Conservation (phyloP, 768 basidiomycete genomes). For the Amanita exitialis region DNA sequence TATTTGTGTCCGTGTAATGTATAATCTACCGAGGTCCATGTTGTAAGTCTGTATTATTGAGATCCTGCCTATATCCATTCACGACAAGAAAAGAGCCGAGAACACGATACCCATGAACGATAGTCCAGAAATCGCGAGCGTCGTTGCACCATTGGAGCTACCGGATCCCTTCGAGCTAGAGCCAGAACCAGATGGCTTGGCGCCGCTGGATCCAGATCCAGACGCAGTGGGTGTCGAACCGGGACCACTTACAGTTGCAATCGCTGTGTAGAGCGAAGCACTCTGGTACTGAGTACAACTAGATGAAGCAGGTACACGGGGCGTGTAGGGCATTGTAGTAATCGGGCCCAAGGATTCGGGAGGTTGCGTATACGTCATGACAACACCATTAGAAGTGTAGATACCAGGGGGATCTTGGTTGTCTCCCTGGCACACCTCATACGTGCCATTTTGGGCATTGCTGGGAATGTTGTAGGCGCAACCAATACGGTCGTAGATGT, state of each 20-base stretch:
- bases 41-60: not conserved
- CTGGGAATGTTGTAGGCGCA: conserved; percentile 66
- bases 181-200: not conserved
- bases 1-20: conserved; percentile 7
- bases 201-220: not conserved
- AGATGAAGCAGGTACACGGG: conserved; percentile 28
- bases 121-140: conserved; percentile 10
- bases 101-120: conserved; percentile 11
- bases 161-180: conserved; percentile 4
- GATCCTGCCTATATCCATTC: not conserved
- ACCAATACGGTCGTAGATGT: conserved; percentile 70
- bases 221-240: conserved; percentile 5
- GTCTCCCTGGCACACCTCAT: conserved; percentile 60
- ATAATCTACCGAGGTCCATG: conserved; percentile 3
- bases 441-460: conserved; percentile 44
- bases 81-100: conserved; percentile 14
- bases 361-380: conserved; percentile 34
- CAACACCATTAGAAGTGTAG: conserved; percentile 26
- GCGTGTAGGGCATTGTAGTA: conserved; percentile 29
- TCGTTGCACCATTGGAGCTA: conserved; percentile 9
- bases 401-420: conserved; percentile 51
- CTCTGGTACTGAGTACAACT: conserved; percentile 23
- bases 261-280: conserved; percentile 17
- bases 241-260: conserved; percentile 10
- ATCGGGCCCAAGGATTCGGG: conserved; percentile 32